Evolutionary conservation across 257 asterid genomes (phyloP).

Genomic region (Jaltomata sinuosa): DNA sequence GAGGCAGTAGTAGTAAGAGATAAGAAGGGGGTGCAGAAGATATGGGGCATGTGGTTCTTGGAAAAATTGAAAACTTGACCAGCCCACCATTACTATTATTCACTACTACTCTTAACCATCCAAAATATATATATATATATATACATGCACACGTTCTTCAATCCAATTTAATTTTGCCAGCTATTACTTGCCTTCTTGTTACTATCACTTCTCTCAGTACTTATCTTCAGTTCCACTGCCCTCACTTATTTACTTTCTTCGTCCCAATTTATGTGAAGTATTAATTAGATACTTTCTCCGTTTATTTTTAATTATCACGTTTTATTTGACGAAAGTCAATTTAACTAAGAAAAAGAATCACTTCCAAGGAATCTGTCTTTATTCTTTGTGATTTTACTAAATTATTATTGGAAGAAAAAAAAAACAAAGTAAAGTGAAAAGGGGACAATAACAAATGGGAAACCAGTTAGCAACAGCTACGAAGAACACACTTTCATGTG

Average conservation of each 20-base stretch:
- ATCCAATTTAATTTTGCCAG: background rate
- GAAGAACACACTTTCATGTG: background rate
- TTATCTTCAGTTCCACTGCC: background rate
- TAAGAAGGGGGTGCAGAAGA: background rate
- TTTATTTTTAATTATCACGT: too few species aligned
- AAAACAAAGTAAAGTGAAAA: too few species aligned
- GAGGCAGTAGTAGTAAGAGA: background rate
- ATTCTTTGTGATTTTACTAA: too few species aligned
- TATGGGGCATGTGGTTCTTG: background rate
- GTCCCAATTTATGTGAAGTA: background rate
- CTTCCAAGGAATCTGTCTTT: too few species aligned
- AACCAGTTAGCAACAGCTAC: background rate
- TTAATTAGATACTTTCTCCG: background rate
- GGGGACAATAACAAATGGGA: background rate
- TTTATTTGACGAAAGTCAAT: too few species aligned
- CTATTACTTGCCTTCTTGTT: background rate
- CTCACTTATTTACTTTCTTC: background rate
- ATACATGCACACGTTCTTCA: background rate
- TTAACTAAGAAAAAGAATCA: too few species aligned
- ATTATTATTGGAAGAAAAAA: too few species aligned
- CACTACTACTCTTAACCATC: background rate
- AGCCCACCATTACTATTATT: background rate
- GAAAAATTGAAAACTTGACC: background rate
- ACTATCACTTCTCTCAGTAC: background rate
- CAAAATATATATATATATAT: background rate